Base-by-base conservation (phyloP, 352 stramenopile genomes). In the Nothophytophthora sp. region DNA sequence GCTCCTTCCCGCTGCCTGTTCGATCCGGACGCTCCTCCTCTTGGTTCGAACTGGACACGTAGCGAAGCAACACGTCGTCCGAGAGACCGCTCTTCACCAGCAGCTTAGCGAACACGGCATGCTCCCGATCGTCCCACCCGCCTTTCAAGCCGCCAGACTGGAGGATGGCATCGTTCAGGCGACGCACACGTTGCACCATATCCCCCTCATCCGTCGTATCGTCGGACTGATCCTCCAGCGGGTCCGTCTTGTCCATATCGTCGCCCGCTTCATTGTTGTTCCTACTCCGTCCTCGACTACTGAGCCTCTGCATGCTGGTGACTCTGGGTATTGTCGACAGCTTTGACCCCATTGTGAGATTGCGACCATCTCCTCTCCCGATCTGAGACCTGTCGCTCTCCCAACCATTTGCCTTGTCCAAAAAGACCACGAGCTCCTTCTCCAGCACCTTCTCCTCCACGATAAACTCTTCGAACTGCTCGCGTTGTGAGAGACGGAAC, bases 391-490 rank as follows among this genome's bases (percentile, higher is more conserved):
- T 30, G 20, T 43, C 48, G 19, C 48, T 55, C 16, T 81, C 73
- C 76, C 73, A 86, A 1, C 32, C n/a, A 19, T 73, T 60, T 20
- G 83, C 59, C 20, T 71, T 82, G 1, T 68, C 66, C 5, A 69
- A 32, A 50, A 86, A 83, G 0, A 24, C 4, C 1, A n/a, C 39
- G 10, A 90, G 36, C 13, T 86, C 76, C 27, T 77, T 82, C 38
- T 79, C 70, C 4, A 90, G 32, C 41, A 84, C 24, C 23, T 76
- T 83, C 48, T 90, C 76, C 37, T 87, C 70, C n/a, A 77, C 24
- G 0, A 73, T 46, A 37, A 76, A 79, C 1, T 43, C 48, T 22
- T 90, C 75, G 37, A 78, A 79, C 5, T 57, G 54, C 12, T 73
- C 49, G 3, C 69, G 47, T 51, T 87, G 73, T 0, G 42, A 13